phyloP scores from a whole-genome alignment of 805 yeast genomes.

The Kodamaea hsintzibuensis region DNA sequence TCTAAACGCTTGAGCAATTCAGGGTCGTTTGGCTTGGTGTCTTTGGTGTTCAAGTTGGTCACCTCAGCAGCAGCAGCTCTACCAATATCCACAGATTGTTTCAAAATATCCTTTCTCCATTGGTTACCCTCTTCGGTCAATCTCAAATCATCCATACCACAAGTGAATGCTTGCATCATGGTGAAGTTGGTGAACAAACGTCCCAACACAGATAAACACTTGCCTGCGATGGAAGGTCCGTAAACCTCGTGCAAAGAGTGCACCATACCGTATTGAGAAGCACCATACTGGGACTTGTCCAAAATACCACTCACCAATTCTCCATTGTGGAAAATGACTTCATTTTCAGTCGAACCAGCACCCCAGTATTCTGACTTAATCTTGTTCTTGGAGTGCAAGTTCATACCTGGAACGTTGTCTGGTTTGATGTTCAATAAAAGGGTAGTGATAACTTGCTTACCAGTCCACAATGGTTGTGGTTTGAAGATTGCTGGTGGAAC shows the following conservation, averaged over 20 bases:
- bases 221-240: conserved; percentile 89
- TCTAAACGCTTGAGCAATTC: conserved; percentile 88
- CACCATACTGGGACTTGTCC: conserved; percentile 98
- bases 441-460: conserved; percentile 95
- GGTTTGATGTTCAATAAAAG: conserved; percentile 87
- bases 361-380: conserved; percentile 97
- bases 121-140: conserved; percentile 87
- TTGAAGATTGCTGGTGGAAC: conserved; percentile 87
- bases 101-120: conserved; percentile 83
- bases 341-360: conserved; percentile 75
- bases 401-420: conserved; percentile 84
- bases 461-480: conserved; percentile 95
- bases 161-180: conserved; percentile 90
- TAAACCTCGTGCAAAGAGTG: conserved; percentile 96
- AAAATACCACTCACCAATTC: conserved; percentile 87
- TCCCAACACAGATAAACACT: conserved; percentile 87
- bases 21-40: conserved; percentile 49
- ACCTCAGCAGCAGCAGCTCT: conserved; percentile 93
- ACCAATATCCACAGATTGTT: conserved; percentile 79
- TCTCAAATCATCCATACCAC: conserved; percentile 99
- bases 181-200: conserved; percentile 92
- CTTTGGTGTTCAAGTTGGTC: conserved; percentile 65
- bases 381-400: conserved; percentile 80
- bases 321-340: conserved; percentile 83
- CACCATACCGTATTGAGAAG: conserved; percentile 93